Conservation (phyloP, 345 rosid genomes). For the Capsella bursapastoris region DNA sequence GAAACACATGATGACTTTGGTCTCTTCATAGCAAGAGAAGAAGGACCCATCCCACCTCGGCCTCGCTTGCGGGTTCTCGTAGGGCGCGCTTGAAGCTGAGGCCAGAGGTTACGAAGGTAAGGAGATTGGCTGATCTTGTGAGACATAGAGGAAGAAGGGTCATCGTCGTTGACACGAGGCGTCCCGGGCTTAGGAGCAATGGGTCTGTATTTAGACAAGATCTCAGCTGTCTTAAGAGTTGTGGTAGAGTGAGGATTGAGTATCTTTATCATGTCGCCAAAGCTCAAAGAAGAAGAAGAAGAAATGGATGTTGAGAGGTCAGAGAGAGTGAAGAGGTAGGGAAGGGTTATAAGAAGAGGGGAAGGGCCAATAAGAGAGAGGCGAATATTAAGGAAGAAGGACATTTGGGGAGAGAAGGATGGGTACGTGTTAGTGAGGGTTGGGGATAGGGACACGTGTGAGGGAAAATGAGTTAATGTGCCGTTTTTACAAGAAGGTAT, state of each 20-base stretch:
- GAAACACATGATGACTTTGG: slow-evolving; percentile 46
- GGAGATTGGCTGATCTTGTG: slow-evolving; percentile 76
- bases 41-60: slow-evolving; percentile 57
- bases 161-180: slow-evolving; percentile 40
- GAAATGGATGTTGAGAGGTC: slow-evolving; percentile 28
- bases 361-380: slow-evolving; percentile 53
- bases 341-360: slow-evolving; percentile 49
- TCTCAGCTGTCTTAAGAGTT: slow-evolving; percentile 84
- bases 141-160: slow-evolving; percentile 56
- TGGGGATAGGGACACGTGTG: slow-evolving; percentile 61
- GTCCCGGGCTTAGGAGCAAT: slow-evolving; percentile 88
- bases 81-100: slow-evolving; percentile 85
- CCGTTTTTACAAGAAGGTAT: slow-evolving; percentile 39
- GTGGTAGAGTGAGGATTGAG: slow-evolving; percentile 47
- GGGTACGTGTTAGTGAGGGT: slow-evolving; percentile 76
- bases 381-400: slow-evolving; percentile 48
- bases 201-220: slow-evolving; percentile 90
- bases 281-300: neutral
- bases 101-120: slow-evolving; percentile 80
- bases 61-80: slow-evolving; percentile 91
- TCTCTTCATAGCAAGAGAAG: slow-evolving; percentile 53
- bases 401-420: slow-evolving; percentile 60
- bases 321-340: slow-evolving; percentile 26
- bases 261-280: slow-evolving; percentile 65
- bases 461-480: slow-evolving; percentile 46